Conservation (phyloP, 345 rosid genomes). For the Acer yangbiense region DNA sequence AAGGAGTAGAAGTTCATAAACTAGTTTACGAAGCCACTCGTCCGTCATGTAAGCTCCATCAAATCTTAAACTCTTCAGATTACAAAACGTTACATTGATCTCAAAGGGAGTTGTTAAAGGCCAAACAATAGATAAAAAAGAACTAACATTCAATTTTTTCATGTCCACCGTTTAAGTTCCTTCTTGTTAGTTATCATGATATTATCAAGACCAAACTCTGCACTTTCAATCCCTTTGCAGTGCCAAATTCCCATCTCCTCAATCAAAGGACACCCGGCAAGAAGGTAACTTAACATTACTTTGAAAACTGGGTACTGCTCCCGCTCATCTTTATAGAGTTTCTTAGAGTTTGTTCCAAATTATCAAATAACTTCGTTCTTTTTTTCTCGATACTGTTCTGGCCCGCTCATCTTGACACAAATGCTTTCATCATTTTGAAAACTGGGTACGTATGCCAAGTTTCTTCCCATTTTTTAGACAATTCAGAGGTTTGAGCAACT, state of each 20-base stretch:
- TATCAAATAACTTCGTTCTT: neutral
- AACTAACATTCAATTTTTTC: neutral
- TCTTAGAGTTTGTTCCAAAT: neutral
- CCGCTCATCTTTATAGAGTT: no score
- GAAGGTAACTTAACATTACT: neutral
- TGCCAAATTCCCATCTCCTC: neutral
- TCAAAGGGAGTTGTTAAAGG: neutral
- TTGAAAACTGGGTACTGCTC: no score
- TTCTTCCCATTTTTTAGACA: conserved; percentile 7
- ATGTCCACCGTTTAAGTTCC: neutral
- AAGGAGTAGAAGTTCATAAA: neutral
- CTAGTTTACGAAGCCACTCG: neutral
- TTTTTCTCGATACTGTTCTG: no score
- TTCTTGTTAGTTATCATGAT: neutral
- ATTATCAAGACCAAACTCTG: neutral
- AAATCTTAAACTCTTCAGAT: neutral
- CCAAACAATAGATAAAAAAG: neutral
- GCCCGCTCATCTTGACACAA: no score
- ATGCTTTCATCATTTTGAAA: neutral
- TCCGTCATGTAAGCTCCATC: neutral
- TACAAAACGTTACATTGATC: conserved; percentile 1
- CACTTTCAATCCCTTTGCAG: neutral
- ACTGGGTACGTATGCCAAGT: neutral
- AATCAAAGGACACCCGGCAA: neutral
- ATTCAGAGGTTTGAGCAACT: neutral